phyloP scores from a whole-genome alignment of 352 stramenopile genomes.

The Blastocystis hominis region DNA sequence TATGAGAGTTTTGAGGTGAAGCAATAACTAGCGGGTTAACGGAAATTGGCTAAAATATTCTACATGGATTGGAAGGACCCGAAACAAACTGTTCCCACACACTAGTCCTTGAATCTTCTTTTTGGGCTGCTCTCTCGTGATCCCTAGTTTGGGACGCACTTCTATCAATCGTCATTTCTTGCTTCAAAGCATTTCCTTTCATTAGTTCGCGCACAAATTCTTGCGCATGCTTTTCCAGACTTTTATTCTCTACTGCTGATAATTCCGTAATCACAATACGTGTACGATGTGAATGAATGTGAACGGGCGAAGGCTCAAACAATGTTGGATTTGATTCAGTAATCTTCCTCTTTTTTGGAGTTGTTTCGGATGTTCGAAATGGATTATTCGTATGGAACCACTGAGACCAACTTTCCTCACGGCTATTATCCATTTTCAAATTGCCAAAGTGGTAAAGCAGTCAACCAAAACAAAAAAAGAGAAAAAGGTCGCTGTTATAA shows the following conservation, averaged over 20 bases:
- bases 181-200: not conserved
- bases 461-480: not conserved
- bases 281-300: not conserved
- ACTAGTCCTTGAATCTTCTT: not conserved
- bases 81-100: conserved; percentile 3
- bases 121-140: not conserved
- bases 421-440: not conserved
- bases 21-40: not conserved
- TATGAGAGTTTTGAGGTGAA: not conserved
- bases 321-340: not conserved
- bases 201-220: conserved; percentile 1
- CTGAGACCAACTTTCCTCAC: not conserved
- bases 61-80: not conserved
- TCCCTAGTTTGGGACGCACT: too few species aligned
- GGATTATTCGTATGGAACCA: not conserved
- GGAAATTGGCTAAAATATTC: not conserved
- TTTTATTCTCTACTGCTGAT: not conserved
- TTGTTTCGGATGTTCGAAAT: not conserved
- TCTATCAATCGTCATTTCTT: not conserved
- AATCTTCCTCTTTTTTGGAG: not conserved
- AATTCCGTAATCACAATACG: not conserved
- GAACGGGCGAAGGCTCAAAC: not conserved
- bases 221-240: not conserved
- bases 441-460: not conserved
- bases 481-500: not conserved